Evolutionary conservation across 176 grass and related monocot genomes (phyloP).

Genomic region (barley (Hordeum vulgare)): MorexV3_pseudomolecules_assembly NC_058520.1:423677190-423677689

Average conservation of each 20-base stretch:
- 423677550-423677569: neutral
- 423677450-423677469: slow-evolving; percentile 28
- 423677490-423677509: slow-evolving; percentile 47
- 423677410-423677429: slow-evolving; percentile 40
- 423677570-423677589: neutral
- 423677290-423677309: slow-evolving; percentile 21
- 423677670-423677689: neutral
- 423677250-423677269: slow-evolving; percentile 51
- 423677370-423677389: slow-evolving; percentile 35
- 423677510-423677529: slow-evolving; percentile 86
- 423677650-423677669: neutral
- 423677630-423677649: neutral
- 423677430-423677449: slow-evolving; percentile 52
- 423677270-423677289: slow-evolving; percentile 38
- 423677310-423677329: slow-evolving; percentile 42
- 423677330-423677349: slow-evolving; percentile 50
- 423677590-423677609: neutral
- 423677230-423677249: slow-evolving; percentile 52
- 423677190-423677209: slow-evolving; percentile 38
- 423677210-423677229: slow-evolving; percentile 60
- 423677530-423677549: neutral
- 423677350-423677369: slow-evolving; percentile 41
- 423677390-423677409: slow-evolving; percentile 27
- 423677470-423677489: slow-evolving; percentile 32
- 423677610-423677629: neutral